Evolutionary conservation across 1,284 basidiomycete species (phyloP).

Genomic region (Peniophora sp.): DNA sequence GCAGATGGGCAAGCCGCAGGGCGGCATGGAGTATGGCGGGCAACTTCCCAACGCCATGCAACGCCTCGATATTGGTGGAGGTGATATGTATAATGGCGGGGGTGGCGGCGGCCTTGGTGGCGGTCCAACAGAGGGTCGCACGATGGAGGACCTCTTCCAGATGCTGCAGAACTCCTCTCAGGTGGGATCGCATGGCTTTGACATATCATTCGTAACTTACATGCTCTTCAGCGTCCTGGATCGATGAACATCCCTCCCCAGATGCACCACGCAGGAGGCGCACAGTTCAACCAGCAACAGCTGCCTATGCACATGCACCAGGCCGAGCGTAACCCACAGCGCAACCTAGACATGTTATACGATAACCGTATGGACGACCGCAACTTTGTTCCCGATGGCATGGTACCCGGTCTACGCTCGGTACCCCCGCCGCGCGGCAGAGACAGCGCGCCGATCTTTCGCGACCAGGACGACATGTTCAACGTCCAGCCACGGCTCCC

Average conservation of each 20-base stretch:
- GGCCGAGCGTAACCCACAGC: constrained; percentile 29
- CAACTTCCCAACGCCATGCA: constrained; percentile 37
- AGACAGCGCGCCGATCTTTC: constrained; percentile 46
- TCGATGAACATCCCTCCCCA: too few species aligned
- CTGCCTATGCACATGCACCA: constrained; percentile 14
- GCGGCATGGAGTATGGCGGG: constrained; percentile 29
- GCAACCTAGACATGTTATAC: constrained; percentile 59
- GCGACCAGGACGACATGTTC: constrained; percentile 59
- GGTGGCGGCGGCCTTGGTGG: constrained; percentile 15
- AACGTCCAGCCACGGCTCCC: constrained; percentile 47
- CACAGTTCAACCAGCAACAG: neutral
- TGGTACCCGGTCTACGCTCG: constrained; percentile 74
- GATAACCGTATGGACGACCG: constrained; percentile 67
- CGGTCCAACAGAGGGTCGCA: constrained; percentile 38
- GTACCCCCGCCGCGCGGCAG: constrained; percentile 51
- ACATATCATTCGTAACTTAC: neutral
- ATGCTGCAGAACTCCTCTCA: constrained; percentile 63
- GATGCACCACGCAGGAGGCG: neutral
- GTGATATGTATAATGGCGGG: constrained; percentile 13
- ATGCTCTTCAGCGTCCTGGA: too few species aligned
- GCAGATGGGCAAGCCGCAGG: constrained; percentile 27
- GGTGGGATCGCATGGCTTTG: constrained; percentile 25
- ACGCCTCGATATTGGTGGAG: constrained; percentile 35
- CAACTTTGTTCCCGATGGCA: constrained; percentile 72
- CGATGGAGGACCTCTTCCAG: constrained; percentile 70